These are phyloP conservation scores for Colletotrichum destructivum DNA, from an alignment of 2,329 filamentous ascomycete species.

Conservation along the genomic window DNA sequence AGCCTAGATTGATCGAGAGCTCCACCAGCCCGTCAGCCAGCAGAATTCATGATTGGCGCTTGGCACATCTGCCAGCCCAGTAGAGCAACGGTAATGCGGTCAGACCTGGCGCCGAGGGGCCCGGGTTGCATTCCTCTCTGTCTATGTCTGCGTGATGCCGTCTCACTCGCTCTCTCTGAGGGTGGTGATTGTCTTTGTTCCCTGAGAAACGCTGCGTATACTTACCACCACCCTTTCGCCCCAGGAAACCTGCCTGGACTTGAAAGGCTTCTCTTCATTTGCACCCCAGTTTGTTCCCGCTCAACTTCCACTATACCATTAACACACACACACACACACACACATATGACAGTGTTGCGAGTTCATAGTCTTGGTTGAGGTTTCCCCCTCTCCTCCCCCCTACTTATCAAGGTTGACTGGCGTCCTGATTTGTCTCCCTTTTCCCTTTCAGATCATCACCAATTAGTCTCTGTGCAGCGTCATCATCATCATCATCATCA, in stretches of 20 bases:
- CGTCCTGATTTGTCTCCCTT: no score
- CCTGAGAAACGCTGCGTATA: neutral
- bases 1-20: neutral
- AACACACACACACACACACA: no score
- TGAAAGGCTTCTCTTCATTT: neutral
- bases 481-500: no score
- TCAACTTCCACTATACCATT: neutral
- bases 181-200: no score
- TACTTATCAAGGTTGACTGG: neutral
- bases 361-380: neutral
- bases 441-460: no score
- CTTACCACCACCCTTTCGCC: neutral
- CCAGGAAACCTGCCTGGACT: neutral
- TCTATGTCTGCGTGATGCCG: neutral
- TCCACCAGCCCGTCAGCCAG: neutral
- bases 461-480: no score
- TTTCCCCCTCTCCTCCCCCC: neutral
- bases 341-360: neutral
- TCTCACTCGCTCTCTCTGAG: no score
- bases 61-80: neutral
- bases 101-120: neutral
- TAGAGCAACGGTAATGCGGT: neutral
- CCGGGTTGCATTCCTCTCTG: neutral
- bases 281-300: neutral
- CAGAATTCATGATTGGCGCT: neutral